Percentiles rank a stretch among this genome's conserved stretches.
Evolutionary conservation across 2,329 filamentous ascomycete genomes (phyloP).

Genomic region (Pseudogymnoascus destructans): DNA sequence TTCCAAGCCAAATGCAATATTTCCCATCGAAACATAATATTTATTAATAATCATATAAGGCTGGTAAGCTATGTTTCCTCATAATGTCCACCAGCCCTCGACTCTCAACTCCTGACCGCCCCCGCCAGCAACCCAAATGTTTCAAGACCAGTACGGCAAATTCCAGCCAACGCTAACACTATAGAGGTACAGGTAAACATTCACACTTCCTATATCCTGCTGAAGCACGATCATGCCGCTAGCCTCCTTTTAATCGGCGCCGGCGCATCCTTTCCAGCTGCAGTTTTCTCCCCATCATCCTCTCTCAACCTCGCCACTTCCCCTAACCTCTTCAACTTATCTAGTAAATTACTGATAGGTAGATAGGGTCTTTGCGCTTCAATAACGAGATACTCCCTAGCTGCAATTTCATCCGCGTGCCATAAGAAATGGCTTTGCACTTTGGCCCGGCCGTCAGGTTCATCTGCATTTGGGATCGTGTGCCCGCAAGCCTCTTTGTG

Average conservation of each 20-base stretch:
- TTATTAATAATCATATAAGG: not conserved
- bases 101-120: not conserved
- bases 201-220: not conserved
- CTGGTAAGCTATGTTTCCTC: not conserved
- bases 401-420: constrained; percentile 41
- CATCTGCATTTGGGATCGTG: constrained; percentile 49
- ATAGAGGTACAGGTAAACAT: not conserved
- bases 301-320: constrained; percentile 25
- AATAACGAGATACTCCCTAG: constrained; percentile 36
- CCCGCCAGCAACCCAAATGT: not conserved
- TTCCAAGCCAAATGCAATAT: constrained; percentile 39
- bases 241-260: not conserved
- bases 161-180: not conserved
- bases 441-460: constrained; percentile 38
- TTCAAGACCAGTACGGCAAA: not conserved
- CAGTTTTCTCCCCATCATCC: constrained; percentile 22
- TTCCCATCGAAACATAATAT: not conserved
- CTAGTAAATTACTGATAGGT: constrained; percentile 44
- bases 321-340: constrained; percentile 38
- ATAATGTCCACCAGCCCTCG: not conserved
- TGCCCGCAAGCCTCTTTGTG: constrained; percentile 50
- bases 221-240: not conserved
- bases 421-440: constrained; percentile 48
- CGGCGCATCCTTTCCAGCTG: not conserved
- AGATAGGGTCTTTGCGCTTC: constrained; percentile 42